Conservation (phyloP, 2,329 filamentous ascomycete species). For the Calcarisporium arbuscula region DNA sequence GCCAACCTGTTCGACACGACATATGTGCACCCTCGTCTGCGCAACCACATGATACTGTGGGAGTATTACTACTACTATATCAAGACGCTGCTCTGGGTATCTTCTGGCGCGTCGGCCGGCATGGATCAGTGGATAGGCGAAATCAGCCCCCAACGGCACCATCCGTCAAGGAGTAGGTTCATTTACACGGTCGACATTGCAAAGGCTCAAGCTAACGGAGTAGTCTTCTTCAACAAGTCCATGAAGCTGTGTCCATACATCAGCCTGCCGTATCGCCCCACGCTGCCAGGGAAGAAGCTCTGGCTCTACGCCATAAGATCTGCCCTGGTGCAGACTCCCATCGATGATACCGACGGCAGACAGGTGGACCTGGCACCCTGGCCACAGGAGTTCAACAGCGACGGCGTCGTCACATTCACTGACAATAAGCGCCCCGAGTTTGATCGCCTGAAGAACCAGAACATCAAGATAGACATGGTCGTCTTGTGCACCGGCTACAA, state of each 20-base stretch:
- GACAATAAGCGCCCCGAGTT: slow-evolving; percentile 23
- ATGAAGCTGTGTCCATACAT: slow-evolving; percentile 30
- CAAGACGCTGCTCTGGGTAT: slow-evolving; percentile 22
- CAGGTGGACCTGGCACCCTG: slow-evolving; percentile 36
- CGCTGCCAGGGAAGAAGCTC: slow-evolving; percentile 11
- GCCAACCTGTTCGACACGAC: slow-evolving; percentile 40
- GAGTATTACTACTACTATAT: slow-evolving; percentile 35
- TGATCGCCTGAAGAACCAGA: slow-evolving; percentile 19
- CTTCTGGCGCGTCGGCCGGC: slow-evolving; percentile 30
- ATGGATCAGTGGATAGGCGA: slow-evolving; percentile 36
- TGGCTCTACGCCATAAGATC: slow-evolving; percentile 22
- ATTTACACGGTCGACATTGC: background rate
- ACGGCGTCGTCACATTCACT: slow-evolving; percentile 27
- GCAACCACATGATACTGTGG: slow-evolving; percentile 31
- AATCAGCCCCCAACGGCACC: slow-evolving; percentile 25
- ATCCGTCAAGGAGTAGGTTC: slow-evolving; percentile 17
- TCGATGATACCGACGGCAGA: slow-evolving; percentile 25
- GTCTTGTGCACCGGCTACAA: slow-evolving; percentile 39
- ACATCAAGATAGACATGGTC: slow-evolving; percentile 34
- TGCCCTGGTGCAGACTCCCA: slow-evolving; percentile 26
- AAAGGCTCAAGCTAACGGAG: background rate
- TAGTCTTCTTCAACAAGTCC: slow-evolving; percentile 36
- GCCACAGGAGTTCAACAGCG: slow-evolving; percentile 26
- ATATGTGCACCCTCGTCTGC: slow-evolving; percentile 35
- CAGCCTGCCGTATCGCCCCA: slow-evolving; percentile 22